A percentile compares a stretch with the other conserved stretches of the same genome.
phyloP scores from a whole-genome alignment of 169 alveolate genomes.

The Cryptosporidium canis region DNA sequence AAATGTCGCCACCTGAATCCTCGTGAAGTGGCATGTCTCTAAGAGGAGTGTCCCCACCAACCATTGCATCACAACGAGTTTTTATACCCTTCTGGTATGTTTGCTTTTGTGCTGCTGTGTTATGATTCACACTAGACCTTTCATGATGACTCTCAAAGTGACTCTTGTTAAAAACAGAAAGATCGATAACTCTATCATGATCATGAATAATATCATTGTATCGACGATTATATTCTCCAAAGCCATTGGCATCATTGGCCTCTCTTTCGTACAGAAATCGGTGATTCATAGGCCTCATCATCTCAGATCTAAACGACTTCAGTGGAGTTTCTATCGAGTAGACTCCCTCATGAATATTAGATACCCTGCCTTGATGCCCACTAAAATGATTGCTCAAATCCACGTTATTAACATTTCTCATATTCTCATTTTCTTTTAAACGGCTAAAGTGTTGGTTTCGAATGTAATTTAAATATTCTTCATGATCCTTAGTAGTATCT shows the following conservation, averaged over 20 bases:
- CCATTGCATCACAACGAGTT: conserved; percentile 49
- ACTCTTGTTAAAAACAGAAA: background rate
- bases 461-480: conserved; percentile 19
- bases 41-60: conserved; percentile 71
- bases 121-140: background rate
- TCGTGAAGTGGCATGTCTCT: conserved; percentile 3
- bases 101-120: background rate
- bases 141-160: background rate
- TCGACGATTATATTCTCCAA: background rate
- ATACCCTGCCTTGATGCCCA: background rate
- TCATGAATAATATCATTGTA: background rate
- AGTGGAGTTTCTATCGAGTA: conserved; percentile 59
- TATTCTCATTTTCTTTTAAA: background rate
- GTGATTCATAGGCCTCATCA: background rate
- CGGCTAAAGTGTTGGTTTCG: conserved; percentile 32
- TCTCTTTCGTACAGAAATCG: background rate
- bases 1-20: background rate
- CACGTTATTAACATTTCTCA: background rate
- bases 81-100: background rate
- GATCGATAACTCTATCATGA: background rate
- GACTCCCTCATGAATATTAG: conserved; percentile 10
- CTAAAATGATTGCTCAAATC: background rate
- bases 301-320: conserved; percentile 17
- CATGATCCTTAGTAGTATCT: conserved; percentile 54
- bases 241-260: background rate